Conservation (phyloP, 768 basidiomycete species). For the Lyophyllum decastes region DNA sequence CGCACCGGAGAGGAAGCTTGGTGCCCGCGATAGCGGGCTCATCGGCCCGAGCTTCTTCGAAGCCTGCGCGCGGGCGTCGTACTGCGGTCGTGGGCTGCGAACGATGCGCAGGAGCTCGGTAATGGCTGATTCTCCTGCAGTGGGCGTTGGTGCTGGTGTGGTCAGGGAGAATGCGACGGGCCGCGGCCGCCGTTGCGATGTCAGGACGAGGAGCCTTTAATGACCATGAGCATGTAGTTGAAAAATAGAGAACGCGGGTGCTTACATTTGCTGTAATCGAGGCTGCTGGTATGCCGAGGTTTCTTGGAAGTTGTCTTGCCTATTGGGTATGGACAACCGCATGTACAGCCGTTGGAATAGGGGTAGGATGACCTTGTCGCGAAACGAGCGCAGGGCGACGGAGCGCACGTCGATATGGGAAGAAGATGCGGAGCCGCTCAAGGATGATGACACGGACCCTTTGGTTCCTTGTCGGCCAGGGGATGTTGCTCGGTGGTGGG, state of each 20-base stretch:
- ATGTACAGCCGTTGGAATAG: slow-evolving; percentile 55
- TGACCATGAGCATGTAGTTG: slow-evolving; percentile 5
- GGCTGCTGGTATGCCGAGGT: slow-evolving; percentile 61
- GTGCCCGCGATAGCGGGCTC: slow-evolving; percentile 40
- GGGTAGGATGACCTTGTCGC: slow-evolving; percentile 77
- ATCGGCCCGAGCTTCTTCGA: slow-evolving; percentile 21
- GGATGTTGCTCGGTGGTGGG: slow-evolving; percentile 51
- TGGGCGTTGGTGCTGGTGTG: slow-evolving; percentile 53
- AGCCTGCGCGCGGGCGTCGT: slow-evolving; percentile 31
- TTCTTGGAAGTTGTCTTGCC: slow-evolving; percentile 59
- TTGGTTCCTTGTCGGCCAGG: slow-evolving; percentile 53
- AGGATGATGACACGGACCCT: slow-evolving; percentile 35
- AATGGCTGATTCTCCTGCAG: slow-evolving; percentile 67
- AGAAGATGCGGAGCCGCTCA: slow-evolving; percentile 34
- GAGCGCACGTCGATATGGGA: slow-evolving; percentile 78
- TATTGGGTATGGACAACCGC: slow-evolving; percentile 53
- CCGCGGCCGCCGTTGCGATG: slow-evolving; percentile 65
- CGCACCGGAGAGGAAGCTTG: slow-evolving; percentile 73
- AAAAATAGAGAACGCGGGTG: not conserved
- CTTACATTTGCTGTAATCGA: slow-evolving; percentile 80
- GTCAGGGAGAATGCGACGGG: slow-evolving; percentile 63
- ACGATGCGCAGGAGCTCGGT: slow-evolving; percentile 65
- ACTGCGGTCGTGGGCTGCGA: slow-evolving; percentile 50
- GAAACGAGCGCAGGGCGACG: slow-evolving; percentile 77
- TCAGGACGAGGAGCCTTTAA: slow-evolving; percentile 70